Evolutionary conservation across 495 filamentous ascomycete genomes (phyloP).

Genomic region (Neurospora sp.): DNA sequence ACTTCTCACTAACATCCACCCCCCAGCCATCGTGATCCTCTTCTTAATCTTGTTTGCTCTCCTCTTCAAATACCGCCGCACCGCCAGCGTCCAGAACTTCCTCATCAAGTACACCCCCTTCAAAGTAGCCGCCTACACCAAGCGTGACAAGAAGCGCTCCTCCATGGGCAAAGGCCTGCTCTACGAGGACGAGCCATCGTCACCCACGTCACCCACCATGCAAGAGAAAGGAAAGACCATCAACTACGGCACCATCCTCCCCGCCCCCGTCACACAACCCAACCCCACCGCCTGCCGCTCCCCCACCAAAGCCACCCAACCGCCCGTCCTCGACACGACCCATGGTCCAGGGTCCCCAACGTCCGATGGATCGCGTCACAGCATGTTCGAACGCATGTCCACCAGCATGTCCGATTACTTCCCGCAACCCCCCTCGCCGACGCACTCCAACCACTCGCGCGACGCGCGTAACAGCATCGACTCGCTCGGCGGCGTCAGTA

Average conservation of each 20-base stretch:
- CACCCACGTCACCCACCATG: slow-evolving; percentile 1
- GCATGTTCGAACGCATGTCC: slow-evolving; percentile 9
- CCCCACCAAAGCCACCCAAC: neutral
- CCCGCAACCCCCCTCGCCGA: slow-evolving; percentile 9
- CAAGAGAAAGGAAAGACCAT: slow-evolving; percentile 8
- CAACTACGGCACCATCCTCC: slow-evolving; percentile 10
- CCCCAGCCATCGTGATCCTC: slow-evolving; percentile 13
- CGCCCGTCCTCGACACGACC: neutral
- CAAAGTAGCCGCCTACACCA: slow-evolving; percentile 14
- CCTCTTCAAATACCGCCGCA: slow-evolving; percentile 17
- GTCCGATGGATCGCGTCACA: neutral
- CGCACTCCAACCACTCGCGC: slow-evolving; percentile 1
- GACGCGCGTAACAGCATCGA: slow-evolving; percentile 9
- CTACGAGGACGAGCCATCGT: slow-evolving; percentile 9
- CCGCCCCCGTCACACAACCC: slow-evolving; percentile 5
- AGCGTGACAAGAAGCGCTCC: slow-evolving; percentile 14
- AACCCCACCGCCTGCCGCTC: neutral
- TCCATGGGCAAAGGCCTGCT: slow-evolving; percentile 20
- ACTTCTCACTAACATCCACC: neutral
- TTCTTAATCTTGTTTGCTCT: slow-evolving; percentile 17
- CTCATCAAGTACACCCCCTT: slow-evolving; percentile 17
- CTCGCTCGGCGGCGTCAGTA: slow-evolving; percentile 12
- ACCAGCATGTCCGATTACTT: slow-evolving; percentile 4
- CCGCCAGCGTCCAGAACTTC: slow-evolving; percentile 12
- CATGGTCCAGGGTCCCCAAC: neutral